Conservation (phyloP, 1,284 basidiomycete genomes). For the Fomitopsis palustris region DNA sequence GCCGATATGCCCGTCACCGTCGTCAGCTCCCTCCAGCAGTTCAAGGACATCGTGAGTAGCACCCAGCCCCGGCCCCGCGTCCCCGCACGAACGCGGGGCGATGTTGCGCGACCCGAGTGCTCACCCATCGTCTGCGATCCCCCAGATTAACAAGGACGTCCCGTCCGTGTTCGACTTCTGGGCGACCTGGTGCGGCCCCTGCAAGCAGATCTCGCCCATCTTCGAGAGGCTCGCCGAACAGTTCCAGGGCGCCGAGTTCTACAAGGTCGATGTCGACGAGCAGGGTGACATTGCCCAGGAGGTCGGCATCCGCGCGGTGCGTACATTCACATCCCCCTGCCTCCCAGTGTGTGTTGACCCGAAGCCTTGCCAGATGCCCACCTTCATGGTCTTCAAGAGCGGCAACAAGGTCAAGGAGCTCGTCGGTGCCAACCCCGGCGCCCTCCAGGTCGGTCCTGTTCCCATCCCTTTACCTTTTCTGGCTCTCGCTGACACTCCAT, state of each 20-base stretch:
- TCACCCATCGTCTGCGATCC: slow-evolving; percentile 6
- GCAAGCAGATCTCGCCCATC: slow-evolving; percentile 75
- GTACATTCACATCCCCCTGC: slow-evolving; percentile 19
- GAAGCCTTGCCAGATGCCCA: slow-evolving; percentile 56
- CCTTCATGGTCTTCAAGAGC: slow-evolving; percentile 72
- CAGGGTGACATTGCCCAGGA: slow-evolving; percentile 52
- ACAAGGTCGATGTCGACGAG: slow-evolving; percentile 82
- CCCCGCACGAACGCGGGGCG: not conserved
- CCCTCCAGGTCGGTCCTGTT: slow-evolving; percentile 28
- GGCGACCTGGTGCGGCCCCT: slow-evolving; percentile 73
- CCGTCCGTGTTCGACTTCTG: slow-evolving; percentile 77
- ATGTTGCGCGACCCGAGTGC: not conserved
- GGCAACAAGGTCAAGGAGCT: slow-evolving; percentile 60
- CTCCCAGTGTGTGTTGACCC: not conserved
- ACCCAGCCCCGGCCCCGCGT: not conserved
- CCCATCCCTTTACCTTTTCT: too few relatives aligned
- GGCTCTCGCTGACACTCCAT: not conserved
- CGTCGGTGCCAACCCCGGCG: slow-evolving; percentile 53
- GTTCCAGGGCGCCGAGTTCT: slow-evolving; percentile 58
- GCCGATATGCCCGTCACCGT: slow-evolving; percentile 35
- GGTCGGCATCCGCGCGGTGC: slow-evolving; percentile 69
- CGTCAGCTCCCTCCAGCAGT: slow-evolving; percentile 52
- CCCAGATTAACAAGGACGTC: slow-evolving; percentile 56
- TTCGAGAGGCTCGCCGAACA: slow-evolving; percentile 67
- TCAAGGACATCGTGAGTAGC: slow-evolving; percentile 44